Base-by-base conservation (phyloP, 371 early-diverging fungal genomes). In the Nematocida ironsii region DNA sequence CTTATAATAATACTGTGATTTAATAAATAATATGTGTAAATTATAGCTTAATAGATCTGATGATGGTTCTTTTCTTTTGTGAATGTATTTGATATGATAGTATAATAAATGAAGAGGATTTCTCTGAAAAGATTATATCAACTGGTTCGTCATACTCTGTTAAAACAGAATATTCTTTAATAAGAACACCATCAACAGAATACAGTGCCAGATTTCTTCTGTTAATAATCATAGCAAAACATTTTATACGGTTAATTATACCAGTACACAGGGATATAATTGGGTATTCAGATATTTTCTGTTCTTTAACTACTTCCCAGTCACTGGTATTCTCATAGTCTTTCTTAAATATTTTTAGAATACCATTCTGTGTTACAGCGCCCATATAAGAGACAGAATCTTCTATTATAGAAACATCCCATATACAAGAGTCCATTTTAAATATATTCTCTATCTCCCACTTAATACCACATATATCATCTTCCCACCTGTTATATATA, bases 401-500 rank as follows among this genome's bases (percentile, higher is more conserved):
- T n/a, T 58, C 48, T 40, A 62, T n/a, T 39, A 62, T 16, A n/a
- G n/a, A 54, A 6, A 18, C 52, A 60, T 78, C 71, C 80, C 80
- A 78, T 5, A 60, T 45, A 13, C 56, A 68, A 39, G 44, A n/a
- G 13, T 58, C 71, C 16, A 6, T 27, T 44, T 78, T 78, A 25
- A 78, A 44, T 39, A 71, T 78, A 16, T 25, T 33, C 2, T 78
- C 58, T 68, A 78, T 78, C 39, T 78, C 80, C 80, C 80, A 78
- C 71, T 78, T 78, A 7, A 70, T 42, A 0, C 39, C 76, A 23
- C 69, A 69, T 50, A 70, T 56, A n/a, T 78, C 80, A 27, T 78
- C 80, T 42, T 69, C 69, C 80, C 80, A 78, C 16, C 66, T 44
- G 6, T 18, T 47, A 60, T 78, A 78, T 6, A 67, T 39, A n/a